Base-by-base conservation (phyloP, 179 eudicot species). In the Beta corolliflora region DNA sequence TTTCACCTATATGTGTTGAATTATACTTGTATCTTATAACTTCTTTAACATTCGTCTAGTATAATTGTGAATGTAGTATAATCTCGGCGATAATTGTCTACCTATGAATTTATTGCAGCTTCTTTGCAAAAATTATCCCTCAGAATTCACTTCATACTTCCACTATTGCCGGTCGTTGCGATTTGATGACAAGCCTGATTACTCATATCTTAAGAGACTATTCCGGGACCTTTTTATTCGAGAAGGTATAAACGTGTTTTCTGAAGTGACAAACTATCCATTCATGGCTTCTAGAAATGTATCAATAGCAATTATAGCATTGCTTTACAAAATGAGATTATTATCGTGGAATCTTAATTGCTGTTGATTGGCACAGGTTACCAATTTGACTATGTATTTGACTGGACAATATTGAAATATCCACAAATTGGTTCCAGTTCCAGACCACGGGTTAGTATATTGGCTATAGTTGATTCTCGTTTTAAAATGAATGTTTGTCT, bases 311-410 rank as follows among this genome's bases (percentile, higher is more conserved):
- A 50, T 53, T 53, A 23, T 52, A 11, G 46, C 31, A n/a, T 19
- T 18, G 48, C 8, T 79, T 71, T 13, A 48, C 46, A 44, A 50
- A 6, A 64, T 72, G 29, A 74, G 16, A 46, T 46, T 67, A 16
- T 63, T 9, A 11, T 70, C 19, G 16, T 23, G 12, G 23, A 46
- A 48, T 64, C 69, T 59, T 77, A 29, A 29, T 4, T 82, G 60
- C 4, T 29, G 60, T 44, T 75, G 75, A 31, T 71, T 79, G 76
- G 67, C 67, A 59, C 86, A 91, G 94, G 92, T 81, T 89, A 86
- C 86, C 93, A 91, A 69, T 88, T 90, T 73, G 93, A 91, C 84
- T 89, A 89, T 79, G 93, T 91, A n/a, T 91, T 89, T 84, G 93
- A 91, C 83, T 91, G 93, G 93, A 91, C 93, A 19, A 88, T 89